Evolutionary conservation across 148 eudicot genomes (phyloP).

Genomic region (Linanthus parryae): DNA sequence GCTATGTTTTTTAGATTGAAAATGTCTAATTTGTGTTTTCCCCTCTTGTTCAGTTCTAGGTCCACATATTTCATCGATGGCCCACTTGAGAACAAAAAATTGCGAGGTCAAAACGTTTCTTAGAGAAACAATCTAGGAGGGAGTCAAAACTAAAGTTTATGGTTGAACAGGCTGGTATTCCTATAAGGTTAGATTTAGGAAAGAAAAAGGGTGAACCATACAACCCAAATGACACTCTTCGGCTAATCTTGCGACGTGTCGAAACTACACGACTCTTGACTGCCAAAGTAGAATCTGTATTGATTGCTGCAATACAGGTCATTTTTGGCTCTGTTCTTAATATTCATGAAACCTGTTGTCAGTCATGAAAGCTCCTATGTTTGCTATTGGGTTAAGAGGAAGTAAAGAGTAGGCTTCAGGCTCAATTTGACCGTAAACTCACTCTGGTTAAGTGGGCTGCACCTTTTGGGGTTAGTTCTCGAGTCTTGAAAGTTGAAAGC

Average conservation of each 20-base stretch:
- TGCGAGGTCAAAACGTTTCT: conserved; percentile 73
- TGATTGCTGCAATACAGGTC: conserved; percentile 73
- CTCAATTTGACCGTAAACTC: conserved; percentile 80
- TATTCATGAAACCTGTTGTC: not conserved
- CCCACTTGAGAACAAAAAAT: conserved; percentile 32
- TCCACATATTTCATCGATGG: conserved; percentile 15
- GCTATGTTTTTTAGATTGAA: no score
- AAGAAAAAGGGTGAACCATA: conserved; percentile 29
- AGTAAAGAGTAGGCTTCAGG: conserved; percentile 52
- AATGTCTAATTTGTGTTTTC: conserved; percentile 11
- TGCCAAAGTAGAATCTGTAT: conserved; percentile 53
- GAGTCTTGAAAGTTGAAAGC: conserved; percentile 45
- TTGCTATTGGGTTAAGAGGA: conserved; percentile 45
- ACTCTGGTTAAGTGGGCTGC: conserved; percentile 84
- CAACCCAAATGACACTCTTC: conserved; percentile 68
- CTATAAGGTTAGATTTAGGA: conserved; percentile 20
- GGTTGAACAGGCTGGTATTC: conserved; percentile 26
- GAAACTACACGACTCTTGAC: conserved; percentile 75
- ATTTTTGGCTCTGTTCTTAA: not conserved
- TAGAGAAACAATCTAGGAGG: conserved; percentile 65
- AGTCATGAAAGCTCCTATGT: conserved; percentile 2
- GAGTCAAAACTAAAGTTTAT: conserved; percentile 26
- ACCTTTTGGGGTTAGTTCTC: conserved; percentile 57
- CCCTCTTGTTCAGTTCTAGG: conserved; percentile 25
- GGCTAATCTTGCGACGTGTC: conserved; percentile 54